Evolutionary conservation across 768 basidiomycete species (phyloP).

Genomic region (Hydnum rufescens): DNA sequence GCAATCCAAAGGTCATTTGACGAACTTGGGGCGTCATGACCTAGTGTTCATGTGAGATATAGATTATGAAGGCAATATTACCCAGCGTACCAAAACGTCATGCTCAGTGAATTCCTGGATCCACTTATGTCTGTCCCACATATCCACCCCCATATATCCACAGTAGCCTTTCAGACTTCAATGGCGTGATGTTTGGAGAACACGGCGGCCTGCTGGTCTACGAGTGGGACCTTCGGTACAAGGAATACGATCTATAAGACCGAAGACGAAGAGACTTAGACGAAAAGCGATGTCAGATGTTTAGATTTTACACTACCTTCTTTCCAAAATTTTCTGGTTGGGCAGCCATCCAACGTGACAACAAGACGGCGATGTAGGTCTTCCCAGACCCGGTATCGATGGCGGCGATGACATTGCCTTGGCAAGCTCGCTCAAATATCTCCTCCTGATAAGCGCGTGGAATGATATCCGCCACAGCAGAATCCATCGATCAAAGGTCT

Average conservation of each 20-base stretch:
- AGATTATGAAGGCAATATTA: too few relatives aligned
- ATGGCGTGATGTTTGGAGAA: conserved; percentile 30
- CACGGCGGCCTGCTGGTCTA: conserved; percentile 46
- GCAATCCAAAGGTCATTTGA: conserved; percentile 1
- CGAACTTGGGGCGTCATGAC: conserved; percentile 46
- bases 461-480: conserved; percentile 9
- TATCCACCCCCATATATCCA: conserved; percentile 50
- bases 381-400: conserved; percentile 28
- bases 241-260: conserved; percentile 37
- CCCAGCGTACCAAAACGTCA: conserved; percentile 47
- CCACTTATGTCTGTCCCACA: conserved; percentile 27
- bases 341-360: conserved; percentile 56
- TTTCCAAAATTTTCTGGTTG: conserved; percentile 29
- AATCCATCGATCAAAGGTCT: neutral
- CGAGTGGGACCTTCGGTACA: conserved; percentile 69
- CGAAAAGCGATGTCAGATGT: neutral
- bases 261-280: neutral
- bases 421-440: conserved; percentile 31
- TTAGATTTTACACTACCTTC: conserved; percentile 19
- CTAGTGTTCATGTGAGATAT: neutral
- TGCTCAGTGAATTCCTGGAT: conserved; percentile 34
- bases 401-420: conserved; percentile 36
- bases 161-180: conserved; percentile 49
- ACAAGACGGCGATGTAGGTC: conserved; percentile 36
- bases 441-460: conserved; percentile 30